Evolutionary conservation across 805 yeast genomes (phyloP), one percentile per base, ranked within the genome.

Genomic region (Starmerella gropengiesseri): DNA sequence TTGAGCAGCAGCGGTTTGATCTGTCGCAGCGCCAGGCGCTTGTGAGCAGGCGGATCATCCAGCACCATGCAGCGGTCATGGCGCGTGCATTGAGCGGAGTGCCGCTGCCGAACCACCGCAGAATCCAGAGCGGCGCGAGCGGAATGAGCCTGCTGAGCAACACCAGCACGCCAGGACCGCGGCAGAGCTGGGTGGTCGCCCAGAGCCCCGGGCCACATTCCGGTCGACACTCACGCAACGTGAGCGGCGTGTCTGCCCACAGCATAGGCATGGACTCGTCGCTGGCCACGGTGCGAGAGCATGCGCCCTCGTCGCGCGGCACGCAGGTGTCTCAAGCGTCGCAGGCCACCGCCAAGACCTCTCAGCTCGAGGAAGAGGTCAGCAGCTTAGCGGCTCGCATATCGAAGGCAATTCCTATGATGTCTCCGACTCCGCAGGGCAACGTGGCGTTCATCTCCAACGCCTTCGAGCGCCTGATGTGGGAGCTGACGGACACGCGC

Each of bases 61-160:
- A 48, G 42, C 58, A 55, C 35, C 57, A 54, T 37, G 36, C 54
- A 3, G 54, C 55, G 3, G 56, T 55, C 5, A 43, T 55, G 39
- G 39, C 53, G 17, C 35, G 42, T 13, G 49, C 51, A 1, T 26
- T 51, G 4, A 19, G 42, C 12, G 45, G 48, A 23, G 44, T 48
- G 36, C 53, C 55, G 3, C 20, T 47, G 22, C 50, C 50, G 11
- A 42, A 47, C 17, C 46, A 47, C 31, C 54, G 43, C 13, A 40
- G 37, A 28, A 48, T 50, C 26, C 40, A 40, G 20, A 41, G 47
- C 19, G 41, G 37, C 9, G 37, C 37, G 14, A 43, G 47, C 28
- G 41, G 23, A 4, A 12, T 37, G 23, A 29, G 37, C 25, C 16
- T 23, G 5, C 16, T 32, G 13, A 40, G 34, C 16, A 19, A 21